Conservation (phyloP, 768 basidiomycete species). For the Suillus subalutaceus region DNA sequence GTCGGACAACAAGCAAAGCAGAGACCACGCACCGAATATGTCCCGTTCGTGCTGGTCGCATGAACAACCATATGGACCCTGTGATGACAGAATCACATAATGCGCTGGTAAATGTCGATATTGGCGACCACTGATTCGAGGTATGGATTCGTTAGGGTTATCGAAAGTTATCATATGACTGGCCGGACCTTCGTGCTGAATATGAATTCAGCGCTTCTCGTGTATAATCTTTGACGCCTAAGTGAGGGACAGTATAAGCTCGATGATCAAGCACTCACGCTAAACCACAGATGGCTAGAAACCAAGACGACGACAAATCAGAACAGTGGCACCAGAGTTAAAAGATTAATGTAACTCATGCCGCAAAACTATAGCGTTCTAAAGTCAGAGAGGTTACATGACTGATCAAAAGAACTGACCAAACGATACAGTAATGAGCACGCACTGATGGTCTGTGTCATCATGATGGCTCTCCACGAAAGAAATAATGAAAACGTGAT, state of each 20-base stretch:
- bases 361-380: slow-evolving; percentile 15
- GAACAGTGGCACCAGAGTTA: background rate
- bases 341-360: slow-evolving; percentile 14
- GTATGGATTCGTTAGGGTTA: background rate
- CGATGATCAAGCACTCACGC: background rate
- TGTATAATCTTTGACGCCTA: slow-evolving; percentile 13
- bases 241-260: background rate
- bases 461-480: background rate
- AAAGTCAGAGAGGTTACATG: background rate
- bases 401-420: slow-evolving; percentile 17
- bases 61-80: slow-evolving; percentile 16
- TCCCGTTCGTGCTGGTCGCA: slow-evolving; percentile 17
- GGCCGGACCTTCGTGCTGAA: slow-evolving; percentile 13
- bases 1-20: background rate
- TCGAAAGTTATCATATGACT: background rate
- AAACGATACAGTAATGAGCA: slow-evolving; percentile 10
- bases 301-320: background rate
- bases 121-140: slow-evolving; percentile 11
- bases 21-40: slow-evolving; percentile 14
- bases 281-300: slow-evolving; percentile 4
- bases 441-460: slow-evolving; percentile 5
- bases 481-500: background rate
- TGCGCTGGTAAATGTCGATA: slow-evolving; percentile 19
- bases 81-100: slow-evolving; percentile 25
- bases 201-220: slow-evolving; percentile 10